Conservation (phyloP, 805 yeast genomes). For the Ogataea corticis region DNA sequence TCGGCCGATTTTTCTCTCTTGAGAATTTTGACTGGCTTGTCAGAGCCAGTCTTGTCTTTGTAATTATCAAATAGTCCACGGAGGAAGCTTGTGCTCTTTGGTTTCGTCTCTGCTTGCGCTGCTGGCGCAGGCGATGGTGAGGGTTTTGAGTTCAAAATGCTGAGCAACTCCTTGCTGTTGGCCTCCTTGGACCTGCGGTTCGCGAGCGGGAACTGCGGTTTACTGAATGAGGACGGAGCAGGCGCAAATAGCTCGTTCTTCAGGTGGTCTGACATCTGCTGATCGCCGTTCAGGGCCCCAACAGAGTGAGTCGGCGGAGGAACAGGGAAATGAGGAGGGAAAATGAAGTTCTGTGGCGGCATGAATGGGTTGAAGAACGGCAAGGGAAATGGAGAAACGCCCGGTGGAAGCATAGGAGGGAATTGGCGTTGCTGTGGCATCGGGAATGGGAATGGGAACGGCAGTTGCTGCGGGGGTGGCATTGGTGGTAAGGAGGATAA, state of each 20-base stretch:
- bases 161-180: conserved; percentile 34
- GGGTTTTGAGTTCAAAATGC: conserved; percentile 28
- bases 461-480: conserved; percentile 10
- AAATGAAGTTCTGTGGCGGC: conserved; percentile 18
- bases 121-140: conserved; percentile 7
- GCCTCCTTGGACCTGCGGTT: conserved; percentile 33
- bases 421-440: conserved; percentile 15
- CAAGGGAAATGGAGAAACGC: conserved; percentile 24
- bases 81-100: conserved; percentile 18
- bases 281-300: conserved; percentile 10
- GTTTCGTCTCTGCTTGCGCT: not conserved
- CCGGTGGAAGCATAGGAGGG: conserved; percentile 19
- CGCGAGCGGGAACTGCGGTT: conserved; percentile 31
- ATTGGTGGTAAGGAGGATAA: conserved; percentile 1
- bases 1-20: conserved; percentile 16
- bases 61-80: conserved; percentile 21
- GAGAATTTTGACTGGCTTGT: conserved; percentile 10
- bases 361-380: conserved; percentile 30
- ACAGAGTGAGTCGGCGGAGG: conserved; percentile 16
- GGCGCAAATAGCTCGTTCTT: conserved; percentile 27
- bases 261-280: conserved; percentile 9
- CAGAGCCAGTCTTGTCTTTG: conserved; percentile 3
- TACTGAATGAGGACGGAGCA: conserved; percentile 33
- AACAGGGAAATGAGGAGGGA: conserved; percentile 20
- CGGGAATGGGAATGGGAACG: conserved; percentile 11